These are phyloP conservation scores for Cryptosporidium tyzzeri DNA, from an alignment of 169 alveolate genomes.

Conservation along the genomic window DNA sequence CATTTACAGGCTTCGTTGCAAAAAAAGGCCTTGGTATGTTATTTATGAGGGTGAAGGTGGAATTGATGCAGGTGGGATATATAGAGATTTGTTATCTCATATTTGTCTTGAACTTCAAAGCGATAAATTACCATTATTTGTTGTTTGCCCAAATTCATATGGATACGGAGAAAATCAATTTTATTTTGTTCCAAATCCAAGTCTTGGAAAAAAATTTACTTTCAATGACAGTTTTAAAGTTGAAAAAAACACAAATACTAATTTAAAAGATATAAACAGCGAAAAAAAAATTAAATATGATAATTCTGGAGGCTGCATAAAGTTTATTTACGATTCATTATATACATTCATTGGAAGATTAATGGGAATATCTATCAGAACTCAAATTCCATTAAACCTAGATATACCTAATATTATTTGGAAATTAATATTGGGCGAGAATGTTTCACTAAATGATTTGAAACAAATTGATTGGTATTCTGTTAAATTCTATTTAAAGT, in stretches of 20 bases:
- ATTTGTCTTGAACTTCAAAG: conserved; percentile 86
- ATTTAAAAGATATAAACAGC: neutral
- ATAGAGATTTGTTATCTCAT: conserved; percentile 86
- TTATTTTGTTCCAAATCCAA: conserved; percentile 46
- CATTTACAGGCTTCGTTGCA: conserved; percentile 78
- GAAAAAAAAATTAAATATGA: neutral
- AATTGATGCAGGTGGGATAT: conserved; percentile 93
- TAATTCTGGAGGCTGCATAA: neutral
- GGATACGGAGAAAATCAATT: conserved; percentile 81
- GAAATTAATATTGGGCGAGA: conserved; percentile 84
- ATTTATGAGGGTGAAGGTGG: conserved; percentile 90
- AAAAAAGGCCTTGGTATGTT: conserved; percentile 84
- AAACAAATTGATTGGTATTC: conserved; percentile 85
- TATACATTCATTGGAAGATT: conserved; percentile 85
- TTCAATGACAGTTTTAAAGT: conserved; percentile 9
- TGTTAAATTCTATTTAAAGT: conserved; percentile 81
- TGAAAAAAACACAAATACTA: neutral
- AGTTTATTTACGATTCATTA: conserved; percentile 79
- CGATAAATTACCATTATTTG: conserved; percentile 82
- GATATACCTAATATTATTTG: conserved; percentile 87
- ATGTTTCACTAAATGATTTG: conserved; percentile 80
- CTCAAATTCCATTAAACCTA: conserved; percentile 83
- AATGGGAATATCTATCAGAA: conserved; percentile 88
- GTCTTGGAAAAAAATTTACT: conserved; percentile 77
- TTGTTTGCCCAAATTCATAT: conserved; percentile 85